Percentiles rank a stretch among this genome's conserved stretches.
Conservation (phyloP, 2,329 filamentous ascomycete genomes). For the Penicillium sp. region DNA sequence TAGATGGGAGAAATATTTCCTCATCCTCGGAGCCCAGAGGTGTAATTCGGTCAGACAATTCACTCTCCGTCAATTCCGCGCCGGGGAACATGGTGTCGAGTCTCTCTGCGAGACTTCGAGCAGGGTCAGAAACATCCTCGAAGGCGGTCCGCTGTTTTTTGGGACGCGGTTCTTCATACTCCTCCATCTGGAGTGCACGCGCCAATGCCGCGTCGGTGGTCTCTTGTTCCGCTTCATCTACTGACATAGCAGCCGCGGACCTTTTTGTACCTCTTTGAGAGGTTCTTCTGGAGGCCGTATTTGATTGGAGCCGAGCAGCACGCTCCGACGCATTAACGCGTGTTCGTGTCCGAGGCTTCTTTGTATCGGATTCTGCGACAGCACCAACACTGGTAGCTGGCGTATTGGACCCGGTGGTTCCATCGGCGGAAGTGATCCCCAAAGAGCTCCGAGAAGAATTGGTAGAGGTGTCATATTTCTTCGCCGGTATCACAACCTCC, state of each 20-base stretch:
- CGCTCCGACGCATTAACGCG: conserved; percentile 45
- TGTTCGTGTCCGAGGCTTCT: conserved; percentile 23
- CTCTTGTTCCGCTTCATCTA: conserved; percentile 32
- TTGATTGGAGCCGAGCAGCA: conserved; percentile 47
- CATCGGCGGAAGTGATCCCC: conserved; percentile 39
- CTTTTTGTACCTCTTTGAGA: conserved; percentile 41
- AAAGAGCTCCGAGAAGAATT: conserved; percentile 39
- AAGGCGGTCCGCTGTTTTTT: conserved; percentile 36
- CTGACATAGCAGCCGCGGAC: conserved; percentile 42
- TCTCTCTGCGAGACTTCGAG: background rate
- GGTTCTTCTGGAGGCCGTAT: conserved; percentile 45
- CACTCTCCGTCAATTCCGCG: background rate
- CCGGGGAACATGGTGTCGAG: background rate
- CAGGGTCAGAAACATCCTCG: conserved; percentile 15
- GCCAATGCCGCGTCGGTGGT: conserved; percentile 52
- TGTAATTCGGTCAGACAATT: background rate
- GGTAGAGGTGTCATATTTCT: conserved; percentile 20
- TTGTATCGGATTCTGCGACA: conserved; percentile 49
- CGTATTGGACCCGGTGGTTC: conserved; percentile 54
- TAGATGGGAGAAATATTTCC: background rate
- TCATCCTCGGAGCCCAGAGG: background rate
- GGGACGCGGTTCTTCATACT: conserved; percentile 39
- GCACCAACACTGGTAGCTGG: conserved; percentile 57
- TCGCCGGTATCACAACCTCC: conserved; percentile 32
- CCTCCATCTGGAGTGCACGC: conserved; percentile 53